Percentiles rank a stretch among this genome's conserved stretches.
These are phyloP conservation scores for Candida ficus DNA, from an alignment of 805 yeast species.

Conservation along the genomic window DNA sequence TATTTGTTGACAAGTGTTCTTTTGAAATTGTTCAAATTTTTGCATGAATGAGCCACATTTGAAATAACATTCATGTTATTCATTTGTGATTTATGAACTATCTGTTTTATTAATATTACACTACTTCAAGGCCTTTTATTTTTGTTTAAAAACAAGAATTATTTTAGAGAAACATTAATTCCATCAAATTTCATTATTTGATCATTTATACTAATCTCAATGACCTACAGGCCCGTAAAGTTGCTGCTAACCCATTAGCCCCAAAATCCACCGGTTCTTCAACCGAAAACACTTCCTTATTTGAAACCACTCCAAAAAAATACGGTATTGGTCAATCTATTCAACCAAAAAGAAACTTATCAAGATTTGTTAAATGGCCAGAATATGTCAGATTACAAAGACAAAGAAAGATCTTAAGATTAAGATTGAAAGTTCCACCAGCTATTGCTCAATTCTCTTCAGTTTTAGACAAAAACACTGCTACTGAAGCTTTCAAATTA, in stretches of 20 bases:
- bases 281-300: slow-evolving; percentile 55
- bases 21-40: not conserved
- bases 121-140: not conserved
- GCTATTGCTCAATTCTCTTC: slow-evolving; percentile 94
- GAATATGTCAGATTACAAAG: slow-evolving; percentile 97
- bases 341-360: slow-evolving; percentile 93
- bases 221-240: slow-evolving; percentile 44
- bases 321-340: slow-evolving; percentile 95
- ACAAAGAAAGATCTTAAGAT: slow-evolving; percentile 92
- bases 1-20: not conserved
- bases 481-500: slow-evolving; percentile 93
- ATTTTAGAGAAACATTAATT: slow-evolving; percentile 1
- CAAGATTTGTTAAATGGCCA: slow-evolving; percentile 99
- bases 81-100: not conserved
- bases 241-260: slow-evolving; percentile 98
- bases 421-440: slow-evolving; percentile 99
- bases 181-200: not conserved
- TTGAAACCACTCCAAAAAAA: slow-evolving; percentile 86
- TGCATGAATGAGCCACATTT: not conserved
- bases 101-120: not conserved
- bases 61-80: not conserved
- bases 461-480: slow-evolving; percentile 98
- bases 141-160: not conserved
- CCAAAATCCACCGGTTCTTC: slow-evolving; percentile 53
- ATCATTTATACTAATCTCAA: slow-evolving; percentile 9